Evolutionary conservation across 805 yeast species (phyloP), one percentile per base, ranked within the genome.

Genomic region (Kregervanrija delftensis): DNA sequence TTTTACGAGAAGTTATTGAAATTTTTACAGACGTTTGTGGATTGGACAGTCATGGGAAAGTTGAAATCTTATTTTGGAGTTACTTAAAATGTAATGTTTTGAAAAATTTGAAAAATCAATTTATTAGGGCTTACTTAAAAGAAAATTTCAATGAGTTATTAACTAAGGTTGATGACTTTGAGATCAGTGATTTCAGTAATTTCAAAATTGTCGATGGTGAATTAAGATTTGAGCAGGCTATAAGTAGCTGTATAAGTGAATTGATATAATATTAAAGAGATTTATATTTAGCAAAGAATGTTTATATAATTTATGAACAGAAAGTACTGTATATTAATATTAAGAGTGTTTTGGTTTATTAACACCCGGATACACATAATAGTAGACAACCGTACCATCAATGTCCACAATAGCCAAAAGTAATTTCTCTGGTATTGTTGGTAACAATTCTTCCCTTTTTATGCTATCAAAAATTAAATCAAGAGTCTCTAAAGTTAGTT

Each of bases 381-480:
- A 83, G 53, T 79, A 84, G n/a, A 82, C 82, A 14, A 81, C 70
- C 0, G 89, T 80, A 2, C 87, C 82, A 57, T 84, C 93, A 44
- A 73, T 73, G 52, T 76, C 79, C 2, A 76, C 71, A 8, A 83
- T 65, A 0, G 77, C 89, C 30, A 79, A 49, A 0, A 81, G 64
- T 3, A 84, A 49, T 45, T 79, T 63, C 37, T 60, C 61, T 0
- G 79, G 76, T 6, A 12, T 12, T 11, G 11, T 39, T 3, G 35
- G 28, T 28, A 76, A 55, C 6, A 4, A 5, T 1, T 48, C 47
- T 1, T 17, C 43, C 1, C 5, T 30, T 8, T 15, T 17, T 5
- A 55, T 11, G 37, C 54, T 16, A 0, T 48, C 49, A 46, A 79
- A 79, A 53, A 76, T 64, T 2, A 37, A 11, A 34, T 72, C 69